Percentiles rank a stretch among this genome's conserved stretches.
These are phyloP conservation scores for Teratosphaeriaceae sp. DNA, from an alignment of 2,329 filamentous ascomycete genomes.

Conservation along the genomic window DNA sequence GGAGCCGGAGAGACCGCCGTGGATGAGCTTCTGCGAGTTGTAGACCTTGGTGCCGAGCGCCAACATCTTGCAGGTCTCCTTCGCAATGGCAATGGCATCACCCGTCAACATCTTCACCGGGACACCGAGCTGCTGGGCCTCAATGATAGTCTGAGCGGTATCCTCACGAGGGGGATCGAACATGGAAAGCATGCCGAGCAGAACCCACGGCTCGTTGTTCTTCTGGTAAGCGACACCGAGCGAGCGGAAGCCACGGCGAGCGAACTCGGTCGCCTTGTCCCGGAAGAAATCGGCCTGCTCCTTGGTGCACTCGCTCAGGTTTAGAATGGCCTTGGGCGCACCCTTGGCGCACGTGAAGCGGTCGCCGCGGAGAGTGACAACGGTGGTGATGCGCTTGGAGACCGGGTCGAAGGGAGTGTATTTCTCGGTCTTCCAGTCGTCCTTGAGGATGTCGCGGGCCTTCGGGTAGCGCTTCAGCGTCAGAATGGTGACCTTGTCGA, in stretches of 20 bases:
- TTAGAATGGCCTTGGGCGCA: constrained; percentile 68
- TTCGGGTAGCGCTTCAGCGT: constrained; percentile 71
- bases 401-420: constrained; percentile 74
- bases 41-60: constrained; percentile 72
- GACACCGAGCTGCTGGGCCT: constrained; percentile 41
- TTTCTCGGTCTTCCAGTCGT: constrained; percentile 71
- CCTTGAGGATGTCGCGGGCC: constrained; percentile 66
- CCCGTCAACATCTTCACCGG: constrained; percentile 45
- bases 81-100: constrained; percentile 42
- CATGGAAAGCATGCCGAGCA: constrained; percentile 64
- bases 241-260: constrained; percentile 72
- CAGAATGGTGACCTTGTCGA: constrained; percentile 72
- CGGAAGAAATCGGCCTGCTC: constrained; percentile 61
- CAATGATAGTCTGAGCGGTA: constrained; percentile 38
- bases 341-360: constrained; percentile 69
- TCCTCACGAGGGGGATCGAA: constrained; percentile 29
- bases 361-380: constrained; percentile 63
- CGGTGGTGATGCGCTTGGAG: constrained; percentile 69
- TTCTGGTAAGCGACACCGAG: constrained; percentile 74
- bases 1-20: constrained; percentile 41
- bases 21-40: constrained; percentile 63
- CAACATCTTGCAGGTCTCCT: constrained; percentile 34
- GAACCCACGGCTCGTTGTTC: constrained; percentile 65
- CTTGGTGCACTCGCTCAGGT: constrained; percentile 60
- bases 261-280: constrained; percentile 67